Evolutionary conservation across 2,329 filamentous ascomycete species (phyloP), one percentile per base, ranked within the genome.

Genomic region (Diaporthe velutina): DNA sequence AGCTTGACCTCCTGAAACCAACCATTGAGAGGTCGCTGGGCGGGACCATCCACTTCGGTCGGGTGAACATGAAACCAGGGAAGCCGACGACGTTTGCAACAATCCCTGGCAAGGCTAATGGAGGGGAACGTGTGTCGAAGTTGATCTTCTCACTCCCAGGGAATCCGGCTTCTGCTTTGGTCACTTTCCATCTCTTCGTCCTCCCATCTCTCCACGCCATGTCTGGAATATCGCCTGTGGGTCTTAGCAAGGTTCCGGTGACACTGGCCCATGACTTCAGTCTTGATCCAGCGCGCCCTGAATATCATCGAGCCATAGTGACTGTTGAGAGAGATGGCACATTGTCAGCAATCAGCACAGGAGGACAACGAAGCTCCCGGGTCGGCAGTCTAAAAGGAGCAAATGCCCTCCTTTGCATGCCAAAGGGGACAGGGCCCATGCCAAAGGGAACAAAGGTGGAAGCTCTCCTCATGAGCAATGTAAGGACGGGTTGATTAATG

Each of bases 1-100:
- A 99, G 84, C 91, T 98, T 3, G 97, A 99, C 83, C 92, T 99
- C 10, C 90, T 99, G 28, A 99, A 99, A 83, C 96, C 97, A 0
- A 98, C 96, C 0, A 94, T 99, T 79, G 97, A 98, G 86, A 93
- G 96, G 55, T 89, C 92, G 1, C 90, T 99, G 1, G 95, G 95
- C 73, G 97, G 97, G 10, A 97, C 93, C 0, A 98, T 99, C 78
- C 97, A 98, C 83, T 99, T 99, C 79, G 97, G 97, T 33, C 93
- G 97, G 4, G 97, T 99, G 3, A 91, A 93, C 72, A 98, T 99
- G 97, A 99, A 99, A 86, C 97, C 97, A 0, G 97, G 97, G 6
- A 99, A 98, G 84, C 97, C 97, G 2, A 98, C 96, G 0, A 99
- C 97, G 0, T 99, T 99, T 83, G 97, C 97, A 3, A 98, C 95